Percentiles rank a stretch among this genome's conserved stretches.
phyloP scores from a whole-genome alignment of 2,329 filamentous ascomycete genomes.

The Aspergillus ustus region DNA sequence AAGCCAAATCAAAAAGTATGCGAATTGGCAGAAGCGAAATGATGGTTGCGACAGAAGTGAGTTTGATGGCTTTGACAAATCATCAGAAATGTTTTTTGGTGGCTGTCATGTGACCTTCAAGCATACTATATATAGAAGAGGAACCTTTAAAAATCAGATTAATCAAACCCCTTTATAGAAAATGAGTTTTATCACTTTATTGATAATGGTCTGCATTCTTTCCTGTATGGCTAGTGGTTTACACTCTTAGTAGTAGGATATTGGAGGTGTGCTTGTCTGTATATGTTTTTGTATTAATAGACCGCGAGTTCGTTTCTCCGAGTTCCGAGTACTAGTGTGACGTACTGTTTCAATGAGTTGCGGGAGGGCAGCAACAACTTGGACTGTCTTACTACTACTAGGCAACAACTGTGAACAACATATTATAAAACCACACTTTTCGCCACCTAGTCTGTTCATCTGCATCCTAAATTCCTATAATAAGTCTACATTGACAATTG shows the following conservation, averaged over 20 bases:
- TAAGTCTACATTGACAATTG: not conserved
- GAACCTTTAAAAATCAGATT: too few species aligned
- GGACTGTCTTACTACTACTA: not conserved
- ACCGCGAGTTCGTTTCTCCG: constrained; percentile 5
- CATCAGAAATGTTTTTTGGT: not conserved
- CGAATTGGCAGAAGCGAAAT: not conserved
- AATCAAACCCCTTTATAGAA: too few species aligned
- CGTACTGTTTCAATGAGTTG: not conserved
- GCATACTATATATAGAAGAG: too few species aligned
- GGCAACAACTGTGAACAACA: not conserved
- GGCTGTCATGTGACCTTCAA: not conserved
- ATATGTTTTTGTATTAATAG: not conserved
- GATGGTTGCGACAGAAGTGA: not conserved
- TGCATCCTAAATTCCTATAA: not conserved
- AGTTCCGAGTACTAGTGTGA: constrained; percentile 6
- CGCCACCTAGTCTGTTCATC: not conserved
- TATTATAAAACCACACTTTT: not conserved
- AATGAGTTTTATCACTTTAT: too few species aligned
- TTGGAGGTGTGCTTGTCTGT: too few species aligned
- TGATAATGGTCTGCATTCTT: too few species aligned
- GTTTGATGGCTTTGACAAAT: not conserved
- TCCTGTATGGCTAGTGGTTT: too few species aligned
- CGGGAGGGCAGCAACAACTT: not conserved
- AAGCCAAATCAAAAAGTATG: not conserved
- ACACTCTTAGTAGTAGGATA: too few species aligned